phyloP scores from a whole-genome alignment of 352 stramenopile genomes.

The Phytophthora citrophthora region DNA sequence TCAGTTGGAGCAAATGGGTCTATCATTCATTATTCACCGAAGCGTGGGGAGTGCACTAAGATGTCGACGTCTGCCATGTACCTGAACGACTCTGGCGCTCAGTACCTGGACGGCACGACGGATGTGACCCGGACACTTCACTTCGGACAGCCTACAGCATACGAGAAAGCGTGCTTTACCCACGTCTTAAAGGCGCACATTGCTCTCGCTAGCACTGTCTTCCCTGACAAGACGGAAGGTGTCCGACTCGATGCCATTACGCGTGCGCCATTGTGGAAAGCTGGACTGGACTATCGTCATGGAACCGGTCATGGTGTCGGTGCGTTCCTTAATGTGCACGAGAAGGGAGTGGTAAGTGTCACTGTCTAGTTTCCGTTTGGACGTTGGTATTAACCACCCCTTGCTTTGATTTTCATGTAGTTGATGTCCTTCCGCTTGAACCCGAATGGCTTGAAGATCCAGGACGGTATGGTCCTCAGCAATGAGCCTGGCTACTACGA shows the following conservation, averaged over 20 bases:
- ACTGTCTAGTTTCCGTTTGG: too few species aligned
- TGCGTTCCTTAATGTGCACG: constrained; percentile 97
- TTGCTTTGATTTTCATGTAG: constrained; percentile 27
- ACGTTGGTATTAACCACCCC: background rate
- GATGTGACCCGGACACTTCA: constrained; percentile 99
- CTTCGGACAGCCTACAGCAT: constrained; percentile 92
- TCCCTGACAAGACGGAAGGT: constrained; percentile 93
- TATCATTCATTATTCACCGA: constrained; percentile 95
- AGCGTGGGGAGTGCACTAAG: constrained; percentile 79
- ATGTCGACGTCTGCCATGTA: constrained; percentile 95
- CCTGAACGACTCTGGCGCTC: constrained; percentile 98
- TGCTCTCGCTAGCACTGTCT: constrained; percentile 88
- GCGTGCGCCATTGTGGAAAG: constrained; percentile 93
- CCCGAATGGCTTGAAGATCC: constrained; percentile 80
- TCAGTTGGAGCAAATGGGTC: constrained; percentile 96
- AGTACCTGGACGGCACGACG: constrained; percentile 99
- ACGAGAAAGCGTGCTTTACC: constrained; percentile 97
- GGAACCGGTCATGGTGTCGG: constrained; percentile 98
- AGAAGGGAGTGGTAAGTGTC: constrained; percentile 83
- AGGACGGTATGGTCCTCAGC: constrained; percentile 97
- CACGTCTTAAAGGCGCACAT: constrained; percentile 98
- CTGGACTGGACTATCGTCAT: constrained; percentile 97
- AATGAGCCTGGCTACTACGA: constrained; percentile 99
- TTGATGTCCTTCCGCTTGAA: constrained; percentile 88
- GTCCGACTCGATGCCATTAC: constrained; percentile 98